Evolutionary conservation across 2,329 filamentous ascomycete species (phyloP).

Genomic region (Alternaria incomplexa): DNA sequence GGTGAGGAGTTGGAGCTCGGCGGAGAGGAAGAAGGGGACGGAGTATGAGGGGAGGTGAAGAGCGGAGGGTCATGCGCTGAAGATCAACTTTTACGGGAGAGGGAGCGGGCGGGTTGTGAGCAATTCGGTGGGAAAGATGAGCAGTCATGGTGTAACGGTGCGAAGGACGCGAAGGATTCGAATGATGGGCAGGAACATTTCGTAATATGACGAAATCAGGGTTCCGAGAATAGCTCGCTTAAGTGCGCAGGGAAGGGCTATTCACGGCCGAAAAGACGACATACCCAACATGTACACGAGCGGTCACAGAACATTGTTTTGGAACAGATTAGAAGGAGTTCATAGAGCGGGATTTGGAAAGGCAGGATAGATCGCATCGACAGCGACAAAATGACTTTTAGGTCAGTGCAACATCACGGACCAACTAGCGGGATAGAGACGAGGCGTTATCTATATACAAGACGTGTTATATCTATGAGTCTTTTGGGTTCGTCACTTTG

Average conservation of each 20-base stretch:
- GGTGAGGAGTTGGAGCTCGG: not conserved
- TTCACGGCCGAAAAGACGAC: not conserved
- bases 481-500: fast-evolving
- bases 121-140: too few relatives aligned
- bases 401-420: not conserved
- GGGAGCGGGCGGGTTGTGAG: too few relatives aligned
- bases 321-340: too few relatives aligned
- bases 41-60: not conserved
- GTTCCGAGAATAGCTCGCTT: not conserved
- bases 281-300: fast-evolving
- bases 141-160: not conserved
- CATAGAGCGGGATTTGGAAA: fast-evolving
- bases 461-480: not conserved
- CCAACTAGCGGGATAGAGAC: not conserved
- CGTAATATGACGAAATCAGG: not conserved
- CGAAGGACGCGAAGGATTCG: not conserved
- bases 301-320: too few relatives aligned
- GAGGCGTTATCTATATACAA: not conserved
- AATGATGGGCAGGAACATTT: not conserved
- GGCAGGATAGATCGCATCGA: not conserved
- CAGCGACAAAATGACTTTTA: not conserved
- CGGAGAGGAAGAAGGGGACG: not conserved
- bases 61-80: too few relatives aligned
- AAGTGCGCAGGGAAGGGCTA: not conserved
- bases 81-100: too few relatives aligned